Percentiles rank a stretch among this genome's conserved stretches.
Conservation (phyloP, 1,284 basidiomycete species). For the Malassezia cuniculi region DNA sequence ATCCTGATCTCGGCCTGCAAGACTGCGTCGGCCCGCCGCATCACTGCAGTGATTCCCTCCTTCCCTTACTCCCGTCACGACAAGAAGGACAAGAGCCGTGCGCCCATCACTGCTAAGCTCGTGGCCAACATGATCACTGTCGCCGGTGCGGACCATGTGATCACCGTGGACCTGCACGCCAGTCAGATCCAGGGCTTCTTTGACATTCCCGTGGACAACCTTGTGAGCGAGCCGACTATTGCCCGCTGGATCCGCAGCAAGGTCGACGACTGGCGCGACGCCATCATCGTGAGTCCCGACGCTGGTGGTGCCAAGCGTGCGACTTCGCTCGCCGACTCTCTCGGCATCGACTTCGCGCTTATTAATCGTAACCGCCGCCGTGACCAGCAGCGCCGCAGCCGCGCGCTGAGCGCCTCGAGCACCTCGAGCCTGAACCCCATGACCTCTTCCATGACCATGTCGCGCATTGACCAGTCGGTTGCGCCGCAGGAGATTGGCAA, state of each 20-base stretch:
- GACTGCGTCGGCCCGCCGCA: constrained; percentile 84
- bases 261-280: constrained; percentile 73
- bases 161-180: constrained; percentile 96
- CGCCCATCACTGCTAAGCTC: constrained; percentile 95
- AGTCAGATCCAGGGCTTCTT: constrained; percentile 99
- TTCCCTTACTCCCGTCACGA: constrained; percentile 95
- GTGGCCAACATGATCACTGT: constrained; percentile 94
- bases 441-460: constrained; percentile 2
- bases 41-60: constrained; percentile 95
- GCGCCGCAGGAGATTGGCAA: constrained; percentile 31
- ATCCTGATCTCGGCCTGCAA: constrained; percentile 88
- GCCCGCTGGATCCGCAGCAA: constrained; percentile 60
- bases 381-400: constrained; percentile 33
- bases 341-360: constrained; percentile 88
- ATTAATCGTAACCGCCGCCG: constrained; percentile 68
- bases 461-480: constrained; percentile 8
- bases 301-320: constrained; percentile 94
- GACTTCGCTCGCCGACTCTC: constrained; percentile 85
- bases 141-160: constrained; percentile 94
- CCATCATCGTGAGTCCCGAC: constrained; percentile 90
- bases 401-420: constrained; percentile 20
- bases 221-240: constrained; percentile 35
- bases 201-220: constrained; percentile 94
- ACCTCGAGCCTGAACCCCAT: constrained; percentile 9
- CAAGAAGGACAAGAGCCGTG: constrained; percentile 93